Evolutionary conservation across 2,329 filamentous ascomycete species (phyloP).

Genomic region (Ceratocystis papillata): DNA sequence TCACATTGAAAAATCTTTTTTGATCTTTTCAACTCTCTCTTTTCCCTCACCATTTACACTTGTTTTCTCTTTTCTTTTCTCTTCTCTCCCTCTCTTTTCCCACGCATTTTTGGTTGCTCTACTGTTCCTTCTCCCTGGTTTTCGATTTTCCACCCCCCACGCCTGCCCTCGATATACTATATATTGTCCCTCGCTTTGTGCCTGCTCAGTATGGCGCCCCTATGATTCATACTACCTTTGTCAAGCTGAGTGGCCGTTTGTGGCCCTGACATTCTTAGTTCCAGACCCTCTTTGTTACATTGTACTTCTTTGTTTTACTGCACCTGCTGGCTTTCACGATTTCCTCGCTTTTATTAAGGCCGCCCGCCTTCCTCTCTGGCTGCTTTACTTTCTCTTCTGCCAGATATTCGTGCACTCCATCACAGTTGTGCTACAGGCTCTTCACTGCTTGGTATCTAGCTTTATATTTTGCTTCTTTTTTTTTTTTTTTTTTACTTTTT

Average conservation of each 20-base stretch:
- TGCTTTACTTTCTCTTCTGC: neutral
- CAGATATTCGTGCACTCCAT: neutral
- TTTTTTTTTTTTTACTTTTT: too few species aligned
- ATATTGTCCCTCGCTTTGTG: neutral
- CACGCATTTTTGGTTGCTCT: neutral
- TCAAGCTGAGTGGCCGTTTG: constrained; percentile 14
- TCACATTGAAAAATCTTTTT: neutral
- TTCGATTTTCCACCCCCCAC: neutral
- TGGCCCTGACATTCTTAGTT: constrained; percentile 14
- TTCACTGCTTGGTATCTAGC: neutral
- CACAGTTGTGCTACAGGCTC: neutral
- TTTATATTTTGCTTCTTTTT: too few species aligned
- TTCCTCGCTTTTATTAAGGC: neutral
- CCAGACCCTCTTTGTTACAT: neutral
- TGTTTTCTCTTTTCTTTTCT: neutral
- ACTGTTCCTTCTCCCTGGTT: constrained; percentile 1
- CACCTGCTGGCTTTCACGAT: neutral
- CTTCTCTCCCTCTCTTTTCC: neutral
- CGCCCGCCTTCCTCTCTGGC: neutral
- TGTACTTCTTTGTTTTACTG: neutral
- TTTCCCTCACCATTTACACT: neutral
- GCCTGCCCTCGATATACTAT: neutral
- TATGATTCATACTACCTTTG: neutral
- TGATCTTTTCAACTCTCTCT: neutral
- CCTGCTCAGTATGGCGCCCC: constrained; percentile 12